Evolutionary conservation across 768 basidiomycete species (phyloP).

Genomic region (Lyophyllum decastes): DNA sequence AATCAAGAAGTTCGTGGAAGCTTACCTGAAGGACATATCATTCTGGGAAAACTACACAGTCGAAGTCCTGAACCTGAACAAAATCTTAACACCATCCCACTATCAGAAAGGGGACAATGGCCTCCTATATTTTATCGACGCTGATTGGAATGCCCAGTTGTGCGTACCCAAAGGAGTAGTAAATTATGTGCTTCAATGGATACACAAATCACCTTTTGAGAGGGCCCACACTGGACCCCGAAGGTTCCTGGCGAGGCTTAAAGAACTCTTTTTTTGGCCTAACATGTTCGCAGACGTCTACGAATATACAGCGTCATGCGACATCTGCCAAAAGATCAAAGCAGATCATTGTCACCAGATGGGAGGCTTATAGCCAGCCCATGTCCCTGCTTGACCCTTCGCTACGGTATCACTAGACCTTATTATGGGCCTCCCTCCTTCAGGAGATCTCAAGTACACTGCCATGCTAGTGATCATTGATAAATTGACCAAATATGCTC

Average conservation of each 20-base stretch:
- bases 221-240: constrained; percentile 8
- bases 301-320: background rate
- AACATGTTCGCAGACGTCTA: background rate
- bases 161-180: constrained; percentile 15
- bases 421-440: background rate
- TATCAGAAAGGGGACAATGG: background rate
- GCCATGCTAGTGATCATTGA: background rate
- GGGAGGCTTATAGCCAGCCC: background rate
- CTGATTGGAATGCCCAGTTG: constrained; percentile 17
- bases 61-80: background rate
- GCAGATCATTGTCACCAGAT: background rate
- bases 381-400: background rate
- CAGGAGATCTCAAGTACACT: background rate
- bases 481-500: background rate
- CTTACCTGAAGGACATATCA: background rate
- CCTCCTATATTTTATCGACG: constrained; percentile 18
- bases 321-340: background rate
- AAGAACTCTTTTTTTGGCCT: constrained; percentile 1
- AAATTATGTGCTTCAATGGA: background rate
- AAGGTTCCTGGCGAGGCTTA: constrained; percentile 9
- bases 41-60: background rate
- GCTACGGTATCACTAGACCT: background rate
- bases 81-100: background rate
- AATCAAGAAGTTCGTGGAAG: background rate
- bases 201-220: constrained; percentile 19